Base-by-base conservation (phyloP, 148 eudicot species). In the Chenopodium berlandieri region DNA sequence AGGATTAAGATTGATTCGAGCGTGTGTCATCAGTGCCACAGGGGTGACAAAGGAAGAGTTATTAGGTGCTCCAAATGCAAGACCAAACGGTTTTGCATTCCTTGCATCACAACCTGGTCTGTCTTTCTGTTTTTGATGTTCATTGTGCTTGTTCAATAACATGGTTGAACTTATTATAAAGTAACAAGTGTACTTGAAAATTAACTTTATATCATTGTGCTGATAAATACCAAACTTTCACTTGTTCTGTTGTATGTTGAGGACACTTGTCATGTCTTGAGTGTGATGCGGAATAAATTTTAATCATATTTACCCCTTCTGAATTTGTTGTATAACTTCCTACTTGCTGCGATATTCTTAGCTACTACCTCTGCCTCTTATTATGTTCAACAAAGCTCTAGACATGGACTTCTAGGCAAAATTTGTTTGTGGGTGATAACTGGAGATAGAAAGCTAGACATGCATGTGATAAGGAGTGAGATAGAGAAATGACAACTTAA, bases 1-100 rank as follows among this genome's bases (percentile, higher is more conserved):
- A 88, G 88, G 31, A 82, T 83, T 58, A 75, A 60, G 50, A 71
- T 66, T 17, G 88, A 86, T 70, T 88, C 89, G 4, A 76, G 78
- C 22, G 86, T 84, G 88, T 90, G 91, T 76, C 93, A 90, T 64
- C 93, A 89, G 65, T 90, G 93, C 79, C 93, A 90, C 70, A 88
- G 90, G 85, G 86, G 79, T 79, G 90, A 89, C 73, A 90, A 87
- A 77, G 91, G 86, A 31, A 75, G 85, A 54, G 91, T 89, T 10
- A 88, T 90, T n/a, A 71, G 88, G 63, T 90, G 92, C 79, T 83
- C 85, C 54, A 56, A 56, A 7, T 90, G 92, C 80, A 79, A 82
- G 66, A 80, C 63, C n/a, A 90, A 90, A 72, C 81, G 89, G 44
- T 90, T 77, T 78, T 90, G 92, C 32, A 31, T 82, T 71, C 80